Base-by-base conservation (phyloP, 768 basidiomycete genomes). In the Leccinum uliginosum region DNA sequence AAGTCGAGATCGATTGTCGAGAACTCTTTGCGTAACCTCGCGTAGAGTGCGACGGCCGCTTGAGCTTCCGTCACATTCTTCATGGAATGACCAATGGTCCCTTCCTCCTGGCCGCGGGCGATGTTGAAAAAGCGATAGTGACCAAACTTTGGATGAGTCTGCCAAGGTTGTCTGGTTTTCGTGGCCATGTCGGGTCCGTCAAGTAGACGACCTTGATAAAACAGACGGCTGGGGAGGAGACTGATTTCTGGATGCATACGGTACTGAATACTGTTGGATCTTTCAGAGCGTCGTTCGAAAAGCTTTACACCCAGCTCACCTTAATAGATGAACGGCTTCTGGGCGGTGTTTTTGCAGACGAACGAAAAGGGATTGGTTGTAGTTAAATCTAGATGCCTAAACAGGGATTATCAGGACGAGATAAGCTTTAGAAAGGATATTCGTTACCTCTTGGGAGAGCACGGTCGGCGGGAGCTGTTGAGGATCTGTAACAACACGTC, bases 161-260 rank as follows among this genome's bases (percentile, higher is more conserved):
- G 97, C 97, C 97, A 99, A 2, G 87, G 82, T 59, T 89, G 86
- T 29, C 73, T 73, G 0, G 96, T 98, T 71, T 93, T 92, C 43
- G 65, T 62, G 10, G 77, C 87, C 95, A 99, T 98, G 49, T 81
- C 81, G 3, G 93, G 93, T 1, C 97, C 97, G 69, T 99, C 93
- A 45, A 81, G 74, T 10, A 99, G 76, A 34, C 81, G 78, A 7
- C 85, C 84, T 53, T 85, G 75, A 68, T 99, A 99, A 74, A 99
- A 99, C 2, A 93, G 73, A 47, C 78, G 79, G 57, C 94, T 97
- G 0, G 97, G 97, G 17, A 99, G 80, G 51, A 77, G 77, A 59
- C 93, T 96, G 67, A 98, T 98, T 51, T 91, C 86, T 2, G 96
- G 96, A 68, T 99, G 95, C 97, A 99, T 99, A 62, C 97, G 95